phyloP scores from a whole-genome alignment of 1,284 basidiomycete genomes.

The Microbotryum intermedium region DNA sequence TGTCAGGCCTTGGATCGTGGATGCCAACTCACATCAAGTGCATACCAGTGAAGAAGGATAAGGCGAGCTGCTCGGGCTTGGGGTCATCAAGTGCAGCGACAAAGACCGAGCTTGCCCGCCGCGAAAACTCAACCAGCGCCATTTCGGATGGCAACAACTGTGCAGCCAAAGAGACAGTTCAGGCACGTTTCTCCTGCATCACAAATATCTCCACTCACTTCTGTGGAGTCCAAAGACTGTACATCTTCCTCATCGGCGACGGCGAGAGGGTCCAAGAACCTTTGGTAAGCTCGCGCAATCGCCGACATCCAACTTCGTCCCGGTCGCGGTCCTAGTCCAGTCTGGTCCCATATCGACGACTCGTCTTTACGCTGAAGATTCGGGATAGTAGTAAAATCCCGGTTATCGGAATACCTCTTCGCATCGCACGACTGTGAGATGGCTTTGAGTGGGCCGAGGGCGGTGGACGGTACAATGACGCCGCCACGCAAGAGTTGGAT shows the following conservation, averaged over 20 bases:
- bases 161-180: slow-evolving; percentile 46
- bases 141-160: slow-evolving; percentile 4
- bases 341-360: slow-evolving; percentile 53
- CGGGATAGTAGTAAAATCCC: slow-evolving; percentile 66
- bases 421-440: slow-evolving; percentile 38
- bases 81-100: slow-evolving; percentile 47
- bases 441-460: background rate
- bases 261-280: no score
- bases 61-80: slow-evolving; percentile 51
- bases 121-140: slow-evolving; percentile 6
- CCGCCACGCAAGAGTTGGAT: slow-evolving; percentile 67
- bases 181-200: no score
- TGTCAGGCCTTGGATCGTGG: slow-evolving; percentile 32
- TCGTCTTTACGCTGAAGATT: slow-evolving; percentile 58
- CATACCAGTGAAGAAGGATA: slow-evolving; percentile 55
- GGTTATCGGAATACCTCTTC: slow-evolving; percentile 60
- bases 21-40: background rate
- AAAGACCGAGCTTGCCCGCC: slow-evolving; percentile 6
- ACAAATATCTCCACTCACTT: no score
- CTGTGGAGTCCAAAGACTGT: no score
- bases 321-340: slow-evolving; percentile 54
- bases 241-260: no score
- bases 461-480: no score
- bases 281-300: no score
- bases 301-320: no score